These are phyloP conservation scores for Passiflora organensis DNA, from an alignment of 345 rosid species.

Conservation along the genomic window DNA sequence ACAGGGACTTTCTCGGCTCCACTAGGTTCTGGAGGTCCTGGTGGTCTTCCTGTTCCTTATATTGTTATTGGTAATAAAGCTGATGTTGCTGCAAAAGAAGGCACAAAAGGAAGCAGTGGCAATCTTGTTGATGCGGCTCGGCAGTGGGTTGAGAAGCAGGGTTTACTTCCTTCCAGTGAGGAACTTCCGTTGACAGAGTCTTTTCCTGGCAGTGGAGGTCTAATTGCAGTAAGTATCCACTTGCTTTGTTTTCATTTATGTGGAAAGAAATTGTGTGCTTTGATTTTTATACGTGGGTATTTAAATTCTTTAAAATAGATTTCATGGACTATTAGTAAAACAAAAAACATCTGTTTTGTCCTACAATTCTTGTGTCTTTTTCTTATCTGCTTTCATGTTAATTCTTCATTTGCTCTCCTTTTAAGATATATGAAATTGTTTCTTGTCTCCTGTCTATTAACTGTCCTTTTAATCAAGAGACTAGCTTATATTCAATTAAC, in stretches of 20 bases:
- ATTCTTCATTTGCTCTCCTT: no score
- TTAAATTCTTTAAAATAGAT: no score
- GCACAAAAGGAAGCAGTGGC: conserved; percentile 91
- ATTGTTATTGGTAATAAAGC: conserved; percentile 94
- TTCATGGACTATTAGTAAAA: no score
- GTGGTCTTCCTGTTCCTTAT: conserved; percentile 97
- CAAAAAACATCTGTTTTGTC: no score
- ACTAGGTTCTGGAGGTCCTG: conserved; percentile 85
- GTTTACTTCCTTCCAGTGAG: conserved; percentile 82
- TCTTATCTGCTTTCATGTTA: no score
- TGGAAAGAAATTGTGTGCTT: no score
- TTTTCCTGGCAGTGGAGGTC: conserved; percentile 85
- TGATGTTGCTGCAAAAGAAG: conserved; percentile 88
- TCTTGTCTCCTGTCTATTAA: no score
- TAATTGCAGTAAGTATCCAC: conserved; percentile 59
- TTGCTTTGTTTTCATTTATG: conserved; percentile 5
- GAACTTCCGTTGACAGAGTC: conserved; percentile 94
- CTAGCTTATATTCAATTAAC: no score
- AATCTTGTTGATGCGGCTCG: conserved; percentile 98
- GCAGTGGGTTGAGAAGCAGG: conserved; percentile 99
- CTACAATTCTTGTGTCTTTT: no score
- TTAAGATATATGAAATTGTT: no score
- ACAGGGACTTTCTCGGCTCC: conserved; percentile 95
- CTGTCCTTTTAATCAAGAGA: no score
- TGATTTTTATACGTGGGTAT: no score